phyloP scores from a whole-genome alignment of 495 filamentous ascomycete genomes.

The Penicillium taxi region DNA sequence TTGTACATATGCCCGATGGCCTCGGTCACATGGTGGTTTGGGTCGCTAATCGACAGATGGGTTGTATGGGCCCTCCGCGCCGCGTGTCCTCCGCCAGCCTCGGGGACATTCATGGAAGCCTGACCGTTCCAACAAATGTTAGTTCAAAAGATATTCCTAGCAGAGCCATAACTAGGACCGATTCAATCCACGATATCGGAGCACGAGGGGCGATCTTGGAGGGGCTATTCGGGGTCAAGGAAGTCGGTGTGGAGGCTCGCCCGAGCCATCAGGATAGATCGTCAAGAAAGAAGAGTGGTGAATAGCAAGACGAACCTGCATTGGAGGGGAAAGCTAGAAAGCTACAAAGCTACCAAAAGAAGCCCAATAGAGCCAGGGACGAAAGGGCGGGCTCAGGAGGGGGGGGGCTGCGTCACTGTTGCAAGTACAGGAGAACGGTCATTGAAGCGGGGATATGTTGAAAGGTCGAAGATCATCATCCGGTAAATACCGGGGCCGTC shows the following conservation, averaged over 20 bases:
- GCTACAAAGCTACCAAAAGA: constrained; percentile 23
- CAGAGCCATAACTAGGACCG: too few species aligned
- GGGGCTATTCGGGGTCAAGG: background rate
- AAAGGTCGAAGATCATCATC: too few species aligned
- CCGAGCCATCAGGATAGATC: background rate
- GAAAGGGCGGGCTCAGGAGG: constrained; percentile 20
- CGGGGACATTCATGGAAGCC: constrained; percentile 47
- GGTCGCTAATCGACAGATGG: constrained; percentile 65
- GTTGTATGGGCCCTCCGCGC: constrained; percentile 55
- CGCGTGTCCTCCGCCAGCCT: constrained; percentile 47
- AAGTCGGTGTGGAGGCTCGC: background rate
- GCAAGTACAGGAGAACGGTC: constrained; percentile 31
- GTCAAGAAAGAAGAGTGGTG: constrained; percentile 1
- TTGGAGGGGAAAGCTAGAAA: too few species aligned
- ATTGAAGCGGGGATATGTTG: constrained; percentile 43
- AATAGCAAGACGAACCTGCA: constrained; percentile 34
- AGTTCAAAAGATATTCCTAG: constrained; percentile 2
- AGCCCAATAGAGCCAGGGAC: constrained; percentile 23
- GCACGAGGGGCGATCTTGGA: background rate
- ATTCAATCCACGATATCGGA: constrained; percentile 1
- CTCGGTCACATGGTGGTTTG: constrained; percentile 94
- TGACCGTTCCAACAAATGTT: constrained; percentile 19
- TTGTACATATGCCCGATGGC: constrained; percentile 95
- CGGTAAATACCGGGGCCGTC: constrained; percentile 7
- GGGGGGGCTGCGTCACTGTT: constrained; percentile 30